Conservation (phyloP, 225 moss, liverwort and hornwort species). For the Straminergon stramineum region DNA sequence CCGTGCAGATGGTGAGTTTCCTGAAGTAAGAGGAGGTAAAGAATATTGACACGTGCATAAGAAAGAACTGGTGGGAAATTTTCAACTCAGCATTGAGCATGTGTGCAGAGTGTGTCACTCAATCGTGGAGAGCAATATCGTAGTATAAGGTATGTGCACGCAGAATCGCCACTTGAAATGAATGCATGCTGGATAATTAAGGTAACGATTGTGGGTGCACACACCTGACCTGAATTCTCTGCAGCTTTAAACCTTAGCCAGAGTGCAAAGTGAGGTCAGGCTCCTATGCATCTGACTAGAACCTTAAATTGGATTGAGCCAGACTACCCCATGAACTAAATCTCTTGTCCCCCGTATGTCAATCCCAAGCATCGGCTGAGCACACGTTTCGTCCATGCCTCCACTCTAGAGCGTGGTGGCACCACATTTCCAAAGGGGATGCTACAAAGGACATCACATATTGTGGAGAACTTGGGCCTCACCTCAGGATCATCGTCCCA, state of each 20-base stretch:
- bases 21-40: neutral
- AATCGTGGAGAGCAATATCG: neutral
- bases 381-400: neutral
- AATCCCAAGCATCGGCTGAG: neutral
- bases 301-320: neutral
- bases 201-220: neutral
- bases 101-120: neutral
- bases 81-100: neutral
- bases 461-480: neutral
- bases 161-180: neutral
- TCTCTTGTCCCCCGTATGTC: neutral
- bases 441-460: neutral
- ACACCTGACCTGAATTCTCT: neutral
- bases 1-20: neutral
- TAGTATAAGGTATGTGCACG: too few species aligned
- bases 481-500: conserved; percentile 2
- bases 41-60: too few species aligned
- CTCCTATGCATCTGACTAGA: neutral
- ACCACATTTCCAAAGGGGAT: neutral
- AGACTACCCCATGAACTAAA: neutral
- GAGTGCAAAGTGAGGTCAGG: neutral
- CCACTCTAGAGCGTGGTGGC: neutral
- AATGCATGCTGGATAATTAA: neutral
- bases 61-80: neutral
- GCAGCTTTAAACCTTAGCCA: neutral